phyloP scores from a whole-genome alignment of 805 yeast species.

The Schwanniomyces polymorphus region DNA sequence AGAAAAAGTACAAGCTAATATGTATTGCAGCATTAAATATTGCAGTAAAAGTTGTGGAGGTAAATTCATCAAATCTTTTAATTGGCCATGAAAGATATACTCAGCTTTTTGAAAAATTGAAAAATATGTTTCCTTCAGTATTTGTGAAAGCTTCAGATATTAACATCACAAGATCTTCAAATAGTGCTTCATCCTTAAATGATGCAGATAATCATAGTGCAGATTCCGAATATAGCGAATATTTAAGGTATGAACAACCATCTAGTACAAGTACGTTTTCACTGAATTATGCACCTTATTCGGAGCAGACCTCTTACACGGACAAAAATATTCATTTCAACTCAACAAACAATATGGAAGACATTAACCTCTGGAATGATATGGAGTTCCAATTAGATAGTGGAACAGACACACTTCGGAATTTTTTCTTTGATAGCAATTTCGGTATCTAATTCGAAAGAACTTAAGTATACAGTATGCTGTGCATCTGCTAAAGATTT shows the following conservation, averaged over 20 bases:
- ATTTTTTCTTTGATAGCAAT: conserved; percentile 37
- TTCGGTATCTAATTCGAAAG: conserved; percentile 17
- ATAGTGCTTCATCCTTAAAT: too few relatives aligned
- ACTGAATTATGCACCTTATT: too few relatives aligned
- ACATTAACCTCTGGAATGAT: not conserved
- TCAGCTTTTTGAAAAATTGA: conserved; percentile 13
- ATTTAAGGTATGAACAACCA: too few relatives aligned
- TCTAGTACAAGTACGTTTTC: too few relatives aligned
- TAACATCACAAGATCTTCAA: not conserved
- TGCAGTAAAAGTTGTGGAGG: conserved; percentile 20
- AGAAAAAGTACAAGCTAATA: conserved; percentile 16
- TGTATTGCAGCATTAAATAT: conserved; percentile 20
- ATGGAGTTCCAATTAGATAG: not conserved
- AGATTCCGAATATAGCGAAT: not conserved
- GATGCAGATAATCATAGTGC: not conserved
- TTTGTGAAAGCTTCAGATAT: conserved; percentile 6
- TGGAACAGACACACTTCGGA: conserved; percentile 20
- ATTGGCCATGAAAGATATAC: conserved; percentile 14
- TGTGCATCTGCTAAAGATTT: too few relatives aligned
- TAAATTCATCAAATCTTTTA: conserved; percentile 12
- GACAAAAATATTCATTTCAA: too few relatives aligned
- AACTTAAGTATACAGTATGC: too few relatives aligned
- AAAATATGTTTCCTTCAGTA: conserved; percentile 17
- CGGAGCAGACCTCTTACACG: too few relatives aligned
- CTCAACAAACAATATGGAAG: not conserved